Conservation (phyloP, 2,329 filamentous ascomycete genomes). For the Helicocarpus griseus region DNA sequence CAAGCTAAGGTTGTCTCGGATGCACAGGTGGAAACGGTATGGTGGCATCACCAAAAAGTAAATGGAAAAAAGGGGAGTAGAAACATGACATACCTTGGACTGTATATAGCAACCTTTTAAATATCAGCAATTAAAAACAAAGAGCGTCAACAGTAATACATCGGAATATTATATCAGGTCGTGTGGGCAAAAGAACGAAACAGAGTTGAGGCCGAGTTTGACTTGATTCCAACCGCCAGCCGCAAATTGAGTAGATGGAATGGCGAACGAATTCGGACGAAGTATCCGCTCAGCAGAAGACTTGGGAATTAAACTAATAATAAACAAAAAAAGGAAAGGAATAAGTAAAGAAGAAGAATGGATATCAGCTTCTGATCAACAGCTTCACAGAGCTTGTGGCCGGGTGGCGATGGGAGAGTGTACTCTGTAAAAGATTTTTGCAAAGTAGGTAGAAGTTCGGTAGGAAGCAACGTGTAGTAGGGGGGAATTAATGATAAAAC, state of each 20-base stretch:
- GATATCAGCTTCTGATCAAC: not conserved
- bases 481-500: not conserved
- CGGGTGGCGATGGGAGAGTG: slow-evolving; percentile 2
- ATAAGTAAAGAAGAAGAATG: not conserved
- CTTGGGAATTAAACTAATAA: not conserved
- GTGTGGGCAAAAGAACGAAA: not conserved
- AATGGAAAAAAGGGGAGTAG: not conserved
- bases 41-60: not conserved
- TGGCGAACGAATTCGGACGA: not conserved
- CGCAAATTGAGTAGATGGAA: not conserved
- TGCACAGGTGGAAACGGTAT: not conserved
- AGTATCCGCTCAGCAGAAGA: slow-evolving; percentile 2
- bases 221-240: not conserved
- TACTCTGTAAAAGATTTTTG: slow-evolving; percentile 2
- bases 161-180: not conserved
- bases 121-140: not conserved
- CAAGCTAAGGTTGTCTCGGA: not conserved
- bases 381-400: not conserved
- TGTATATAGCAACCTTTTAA: not conserved
- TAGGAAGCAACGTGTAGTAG: not conserved
- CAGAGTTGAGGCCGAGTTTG: not conserved
- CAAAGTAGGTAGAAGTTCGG: slow-evolving; percentile 1
- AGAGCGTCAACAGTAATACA: not conserved
- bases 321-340: not conserved
- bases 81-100: not conserved